These are phyloP conservation scores for Berberis thunbergii DNA, from an alignment of 164 flowering plant species.

Conservation along the genomic window DNA sequence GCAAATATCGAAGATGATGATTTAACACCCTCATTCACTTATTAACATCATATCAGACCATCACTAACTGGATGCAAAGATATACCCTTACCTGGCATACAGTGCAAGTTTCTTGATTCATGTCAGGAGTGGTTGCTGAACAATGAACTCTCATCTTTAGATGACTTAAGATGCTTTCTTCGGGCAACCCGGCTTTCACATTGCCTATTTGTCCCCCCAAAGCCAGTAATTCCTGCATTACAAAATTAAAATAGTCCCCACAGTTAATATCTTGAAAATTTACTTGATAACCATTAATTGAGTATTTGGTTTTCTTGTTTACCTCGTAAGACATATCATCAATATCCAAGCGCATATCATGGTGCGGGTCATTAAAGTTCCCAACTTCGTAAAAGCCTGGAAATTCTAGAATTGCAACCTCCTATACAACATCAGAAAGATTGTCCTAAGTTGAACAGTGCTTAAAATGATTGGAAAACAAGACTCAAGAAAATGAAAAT, in stretches of 20 bases:
- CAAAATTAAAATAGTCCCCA: neutral
- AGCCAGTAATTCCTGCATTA: slow-evolving; percentile 73
- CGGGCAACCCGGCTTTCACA: slow-evolving; percentile 68
- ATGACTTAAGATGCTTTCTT: slow-evolving; percentile 34
- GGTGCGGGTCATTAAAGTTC: slow-evolving; percentile 45
- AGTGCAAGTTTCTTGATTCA: slow-evolving; percentile 43
- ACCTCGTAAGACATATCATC: slow-evolving; percentile 98
- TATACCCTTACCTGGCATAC: slow-evolving; percentile 65
- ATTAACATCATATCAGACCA: neutral
- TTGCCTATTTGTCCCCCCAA: slow-evolving; percentile 72
- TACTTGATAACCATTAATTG: neutral
- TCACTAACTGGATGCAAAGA: neutral
- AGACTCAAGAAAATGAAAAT: neutral
- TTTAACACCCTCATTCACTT: neutral
- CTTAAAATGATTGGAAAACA: neutral
- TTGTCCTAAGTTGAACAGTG: neutral
- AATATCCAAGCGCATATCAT: slow-evolving; percentile 87
- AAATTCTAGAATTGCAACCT: slow-evolving; percentile 51
- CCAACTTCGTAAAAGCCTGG: slow-evolving; percentile 43
- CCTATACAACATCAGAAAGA: slow-evolving; percentile 28
- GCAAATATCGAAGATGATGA: neutral
- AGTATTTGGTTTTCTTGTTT: neutral
- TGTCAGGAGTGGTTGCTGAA: slow-evolving; percentile 18
- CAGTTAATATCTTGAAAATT: neutral
- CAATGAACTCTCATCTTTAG: slow-evolving; percentile 41